Evolutionary conservation across 2,329 filamentous ascomycete species (phyloP).

Genomic region (Endothia cerciana): DNA sequence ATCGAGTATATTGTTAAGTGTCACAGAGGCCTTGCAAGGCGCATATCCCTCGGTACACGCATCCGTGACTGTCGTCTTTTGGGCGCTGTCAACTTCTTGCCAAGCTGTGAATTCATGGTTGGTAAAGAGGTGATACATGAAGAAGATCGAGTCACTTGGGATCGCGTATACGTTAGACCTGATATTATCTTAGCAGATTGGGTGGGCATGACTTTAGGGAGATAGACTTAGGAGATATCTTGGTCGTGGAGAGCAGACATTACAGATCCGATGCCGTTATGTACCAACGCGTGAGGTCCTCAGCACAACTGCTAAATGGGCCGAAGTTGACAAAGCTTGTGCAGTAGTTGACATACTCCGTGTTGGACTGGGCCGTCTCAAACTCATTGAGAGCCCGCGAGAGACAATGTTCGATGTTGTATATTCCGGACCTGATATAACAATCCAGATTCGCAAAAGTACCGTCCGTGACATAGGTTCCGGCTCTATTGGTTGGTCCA

Average conservation of each 20-base stretch:
- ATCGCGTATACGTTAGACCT: conserved; percentile 12
- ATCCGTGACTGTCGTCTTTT: not conserved
- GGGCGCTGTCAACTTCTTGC: conserved; percentile 14
- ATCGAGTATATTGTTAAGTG: conserved; percentile 6
- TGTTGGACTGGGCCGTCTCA: conserved; percentile 2
- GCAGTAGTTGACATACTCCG: conserved; percentile 8
- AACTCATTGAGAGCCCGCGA: conserved; percentile 17
- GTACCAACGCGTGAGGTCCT: conserved; percentile 19
- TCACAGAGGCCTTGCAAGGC: conserved; percentile 10
- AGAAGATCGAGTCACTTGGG: conserved; percentile 17
- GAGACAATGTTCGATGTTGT: conserved; percentile 10
- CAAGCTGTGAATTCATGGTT: conserved; percentile 15
- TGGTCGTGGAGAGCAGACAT: conserved; percentile 7
- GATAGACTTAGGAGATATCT: not conserved
- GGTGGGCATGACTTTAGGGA: not conserved
- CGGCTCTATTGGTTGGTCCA: not conserved
- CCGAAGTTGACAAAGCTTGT: not conserved
- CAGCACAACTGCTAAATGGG: conserved; percentile 9
- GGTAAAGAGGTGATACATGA: conserved; percentile 21
- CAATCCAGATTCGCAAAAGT: conserved; percentile 11
- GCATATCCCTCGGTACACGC: conserved; percentile 13
- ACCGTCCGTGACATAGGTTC: conserved; percentile 16
- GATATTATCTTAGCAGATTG: not conserved
- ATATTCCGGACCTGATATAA: conserved; percentile 17
- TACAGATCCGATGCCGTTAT: conserved; percentile 20